Conservation (phyloP, 768 basidiomycete species). For the Basidioascus undulatus region DNA sequence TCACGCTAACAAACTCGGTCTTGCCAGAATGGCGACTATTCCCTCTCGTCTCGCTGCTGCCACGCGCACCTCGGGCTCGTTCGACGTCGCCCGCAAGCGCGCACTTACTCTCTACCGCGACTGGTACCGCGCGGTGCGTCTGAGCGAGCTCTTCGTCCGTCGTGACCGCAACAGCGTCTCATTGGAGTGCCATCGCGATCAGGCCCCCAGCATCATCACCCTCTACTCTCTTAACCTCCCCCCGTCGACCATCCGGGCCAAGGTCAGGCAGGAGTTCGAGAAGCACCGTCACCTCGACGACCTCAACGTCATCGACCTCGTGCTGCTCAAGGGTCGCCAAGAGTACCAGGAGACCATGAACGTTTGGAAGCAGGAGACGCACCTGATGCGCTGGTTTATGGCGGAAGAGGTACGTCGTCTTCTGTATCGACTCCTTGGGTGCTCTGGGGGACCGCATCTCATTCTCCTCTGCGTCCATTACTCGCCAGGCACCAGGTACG, state of each 20-base stretch:
- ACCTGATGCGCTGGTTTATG: not conserved
- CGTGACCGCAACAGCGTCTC: not conserved
- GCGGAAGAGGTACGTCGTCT: too few relatives aligned
- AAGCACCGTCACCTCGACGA: constrained; percentile 61
- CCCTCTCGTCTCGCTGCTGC: too few relatives aligned
- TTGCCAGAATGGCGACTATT: too few relatives aligned
- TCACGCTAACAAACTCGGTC: too few relatives aligned
- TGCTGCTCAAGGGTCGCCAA: constrained; percentile 57
- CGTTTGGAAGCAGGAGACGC: constrained; percentile 51
- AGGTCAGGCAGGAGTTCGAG: constrained; percentile 70
- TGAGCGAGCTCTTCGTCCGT: not conserved
- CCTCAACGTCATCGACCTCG: constrained; percentile 54
- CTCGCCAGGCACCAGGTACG: too few relatives aligned
- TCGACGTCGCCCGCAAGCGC: constrained; percentile 38
- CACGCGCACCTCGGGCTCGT: too few relatives aligned
- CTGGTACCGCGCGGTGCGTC: constrained; percentile 75
- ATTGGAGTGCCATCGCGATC: not conserved
- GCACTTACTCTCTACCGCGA: constrained; percentile 61
- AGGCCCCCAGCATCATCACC: constrained; percentile 68
- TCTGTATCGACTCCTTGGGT: too few relatives aligned
- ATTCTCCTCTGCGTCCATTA: too few relatives aligned
- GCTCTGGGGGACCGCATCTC: too few relatives aligned
- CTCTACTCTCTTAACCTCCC: constrained; percentile 65
- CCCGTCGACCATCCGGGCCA: constrained; percentile 48
- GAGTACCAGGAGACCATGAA: constrained; percentile 92